Base-by-base conservation (phyloP, 768 basidiomycete species). In the Guyanaporus albipodus region DNA sequence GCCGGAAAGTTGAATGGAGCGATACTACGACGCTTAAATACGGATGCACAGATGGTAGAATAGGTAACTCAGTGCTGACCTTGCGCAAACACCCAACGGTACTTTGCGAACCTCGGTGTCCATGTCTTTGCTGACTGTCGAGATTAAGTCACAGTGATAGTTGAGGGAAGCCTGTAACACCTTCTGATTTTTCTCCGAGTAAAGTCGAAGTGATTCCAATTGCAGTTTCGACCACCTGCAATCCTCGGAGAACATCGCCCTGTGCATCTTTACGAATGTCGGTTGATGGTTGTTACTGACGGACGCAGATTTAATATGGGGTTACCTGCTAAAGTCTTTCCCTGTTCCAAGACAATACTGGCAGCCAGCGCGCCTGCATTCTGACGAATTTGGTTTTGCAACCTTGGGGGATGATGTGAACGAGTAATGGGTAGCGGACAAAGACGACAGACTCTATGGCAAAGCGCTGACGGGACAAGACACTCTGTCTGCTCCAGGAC, bases 311-410 rank as follows among this genome's bases (percentile, higher is more conserved):
- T n/a, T n/a, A 27, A 40, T 23, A 36, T 8, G n/a, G 23, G 51
- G 68, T 14, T 55, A 87, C 87, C 87, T 53, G 87, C 80, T 34
- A 89, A 68, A 0, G 95, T 99, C 72, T 97, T 97, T 14, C 95
- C 95, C 68, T 98, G 95, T 64, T 97, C 94, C 18, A 97, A 70
- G 21, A 94, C 91, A 45, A 97, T 97, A 56, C 85, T 91, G 34
- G 73, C 76, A 1, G 93, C 94, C 44, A 99, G 77, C 40, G 84
- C 85, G 57, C 91, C 91, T 8, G 85, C 77, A 63, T 97, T 83
- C 63, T 89, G 74, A 36, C 93, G 85, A 46, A 99, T 81, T 23
- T 91, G 76, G 48, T 83, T 77, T 62, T 97, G 95, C 24, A 98
- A 77, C 56, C 94, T 97, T 19, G 8, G 17, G 12, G n/a, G 4